Conservation (phyloP, 2,329 filamentous ascomycete genomes). For the Gaeumannomyces sp. region DNA sequence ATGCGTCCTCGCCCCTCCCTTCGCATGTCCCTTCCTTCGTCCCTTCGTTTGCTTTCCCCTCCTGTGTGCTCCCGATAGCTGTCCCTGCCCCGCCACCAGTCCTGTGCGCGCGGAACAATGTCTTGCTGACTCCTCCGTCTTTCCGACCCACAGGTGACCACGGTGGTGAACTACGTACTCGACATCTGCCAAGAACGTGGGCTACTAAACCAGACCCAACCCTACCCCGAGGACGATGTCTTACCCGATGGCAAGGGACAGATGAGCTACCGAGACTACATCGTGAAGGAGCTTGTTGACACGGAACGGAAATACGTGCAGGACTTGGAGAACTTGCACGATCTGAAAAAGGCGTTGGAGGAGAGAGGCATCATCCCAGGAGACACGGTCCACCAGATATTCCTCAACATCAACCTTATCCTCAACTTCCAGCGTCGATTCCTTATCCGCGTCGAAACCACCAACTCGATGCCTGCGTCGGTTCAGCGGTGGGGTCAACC, state of each 20-base stretch:
- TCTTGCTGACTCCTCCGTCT: background rate
- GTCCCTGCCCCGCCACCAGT: background rate
- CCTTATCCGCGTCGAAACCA: conserved; percentile 91
- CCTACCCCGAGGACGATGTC: conserved; percentile 49
- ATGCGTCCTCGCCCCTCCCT: conserved; percentile 18
- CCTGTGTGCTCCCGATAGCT: background rate
- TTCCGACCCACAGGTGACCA: conserved; percentile 58
- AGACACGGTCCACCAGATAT: conserved; percentile 88
- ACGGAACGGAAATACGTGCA: conserved; percentile 98
- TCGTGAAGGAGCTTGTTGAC: conserved; percentile 84
- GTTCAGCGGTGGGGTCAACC: conserved; percentile 93
- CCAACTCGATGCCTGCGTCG: conserved; percentile 71
- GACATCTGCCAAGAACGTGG: conserved; percentile 77
- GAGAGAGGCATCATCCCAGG: conserved; percentile 83
- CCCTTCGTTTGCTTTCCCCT: background rate
- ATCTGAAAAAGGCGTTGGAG: conserved; percentile 83
- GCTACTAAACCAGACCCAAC: conserved; percentile 57
- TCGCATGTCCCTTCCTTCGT: background rate
- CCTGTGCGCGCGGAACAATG: background rate
- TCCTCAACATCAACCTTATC: conserved; percentile 90
- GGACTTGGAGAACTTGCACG: conserved; percentile 88
- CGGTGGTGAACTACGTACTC: conserved; percentile 86
- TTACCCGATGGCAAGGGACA: conserved; percentile 54
- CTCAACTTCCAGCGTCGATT: conserved; percentile 94
- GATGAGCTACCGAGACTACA: conserved; percentile 74